Base-by-base conservation (phyloP, 257 asterid genomes). In the Solanum chilense region DNA sequence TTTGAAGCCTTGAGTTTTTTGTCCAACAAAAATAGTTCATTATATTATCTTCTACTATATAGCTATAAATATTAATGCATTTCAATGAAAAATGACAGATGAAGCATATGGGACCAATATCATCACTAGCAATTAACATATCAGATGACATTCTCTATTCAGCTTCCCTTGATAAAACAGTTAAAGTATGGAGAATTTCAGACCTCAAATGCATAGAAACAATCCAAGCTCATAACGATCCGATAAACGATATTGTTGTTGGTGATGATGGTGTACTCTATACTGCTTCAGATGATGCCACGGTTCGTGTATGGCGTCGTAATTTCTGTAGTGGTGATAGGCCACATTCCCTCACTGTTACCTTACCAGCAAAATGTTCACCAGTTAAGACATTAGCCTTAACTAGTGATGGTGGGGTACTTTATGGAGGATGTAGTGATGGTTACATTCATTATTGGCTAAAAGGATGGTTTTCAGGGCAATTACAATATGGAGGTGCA, bases 241-340 rank as follows among this genome's bases (percentile, higher is more conserved):
- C 98, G 12, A 81, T 97, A 89, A 97, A 97, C 80, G 93, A 96
- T 84, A 90, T 97, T 74, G 95, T 88, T 47, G 91, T 94, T 29
- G 93, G 98, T 11, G 98, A 95, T 39, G 99, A 94, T 70, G 99
- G 99, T 20, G 97, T 94, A 1, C 94, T 97, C 56, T 97, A 94
- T 90, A 97, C 99, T 3, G 99, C 98, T 69, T 95, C 98, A 2
- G 98, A 97, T 68, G 99, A 97, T 73, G 98, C 99, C 89, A 94
- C 98, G 0, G 92, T 97, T 73, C 91, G 93, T 42, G 98, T 97
- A 12, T 97, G 99, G 99, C 92, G 98, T 5, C 98, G 98, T 62
- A 94, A 94, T 88, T 95, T 97, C 85, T 94, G 98, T 86, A 91
- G 95, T 76, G 96, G 94, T 5, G 90, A 94, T 75, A 92, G 98